Base-by-base conservation (phyloP, 805 yeast species). In the Kuraishia cidri region DNA sequence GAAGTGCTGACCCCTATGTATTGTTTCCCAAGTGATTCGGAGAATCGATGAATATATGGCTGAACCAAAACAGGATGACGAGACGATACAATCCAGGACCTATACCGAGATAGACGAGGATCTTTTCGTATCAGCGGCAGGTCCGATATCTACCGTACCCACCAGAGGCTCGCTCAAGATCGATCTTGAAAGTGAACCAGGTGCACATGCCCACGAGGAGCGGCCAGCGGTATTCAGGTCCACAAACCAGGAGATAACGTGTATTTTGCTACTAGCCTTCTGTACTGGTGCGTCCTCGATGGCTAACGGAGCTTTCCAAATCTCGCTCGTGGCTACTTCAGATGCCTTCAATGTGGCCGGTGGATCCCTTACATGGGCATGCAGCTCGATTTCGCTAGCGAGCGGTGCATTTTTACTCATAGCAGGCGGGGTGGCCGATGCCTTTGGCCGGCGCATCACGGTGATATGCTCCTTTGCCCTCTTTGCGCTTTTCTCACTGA, bases 361-460 rank as follows among this genome's bases (percentile, higher is more conserved):
- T 14, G 64, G 64, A 6, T 35, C 44, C 13, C 41, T 63, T 14
- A 53, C 63, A 6, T 63, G 69, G 69, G 45, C 58, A n/a, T 42
- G 54, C 13, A 47, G 60, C 6, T 46, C 64, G 2, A 47, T 59
- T 15, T 45, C 51, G 13, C 43, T 63, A 3, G 53, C 63, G 11
- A 48, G 46, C 27, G 68, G 66, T 6, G 46, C 64, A 1, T 46
- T 55, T 16, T 44, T 63, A 9, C 43, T 63, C 26, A 36, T 63
- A 9, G 48, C 56, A 36, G 66, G 68, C 1, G 55, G 55, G 7
- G 30, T 62, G 3, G 56, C 66, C 4, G 69, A 63, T 37, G 42
- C 49, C 9, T 37, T 64, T 31, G 67, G 67, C 6, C 46, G 63
- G 13, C 52, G 52, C 29, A 50, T 60, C 5, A 18, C 61, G 2